Evolutionary conservation across 1,139 yeast genomes (phyloP).

Genomic region (Saccharomyces hybrid): DNA sequence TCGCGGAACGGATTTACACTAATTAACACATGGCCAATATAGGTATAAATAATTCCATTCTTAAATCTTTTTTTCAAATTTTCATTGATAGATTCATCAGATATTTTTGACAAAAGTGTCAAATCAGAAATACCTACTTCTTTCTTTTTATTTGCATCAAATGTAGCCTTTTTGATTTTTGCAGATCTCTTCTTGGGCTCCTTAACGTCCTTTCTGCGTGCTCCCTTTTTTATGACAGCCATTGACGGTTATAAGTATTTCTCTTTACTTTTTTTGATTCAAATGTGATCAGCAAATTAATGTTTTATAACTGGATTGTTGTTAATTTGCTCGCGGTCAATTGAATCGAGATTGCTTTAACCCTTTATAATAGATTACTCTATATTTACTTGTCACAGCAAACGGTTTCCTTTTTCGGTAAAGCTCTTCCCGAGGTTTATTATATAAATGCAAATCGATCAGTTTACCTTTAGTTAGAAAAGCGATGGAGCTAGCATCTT

Average conservation of each 20-base stretch:
- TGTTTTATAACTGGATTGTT: background rate
- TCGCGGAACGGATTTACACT: slow-evolving; percentile 97
- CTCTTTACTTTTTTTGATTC: background rate
- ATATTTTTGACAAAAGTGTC: slow-evolving; percentile 78
- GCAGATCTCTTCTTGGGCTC: slow-evolving; percentile 44
- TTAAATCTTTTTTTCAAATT: slow-evolving; percentile 83
- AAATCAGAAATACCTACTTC: slow-evolving; percentile 97
- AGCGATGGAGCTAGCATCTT: background rate
- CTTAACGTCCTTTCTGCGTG: slow-evolving; percentile 52
- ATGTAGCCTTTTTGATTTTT: slow-evolving; percentile 79
- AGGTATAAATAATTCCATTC: slow-evolving; percentile 84
- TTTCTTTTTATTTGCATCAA: slow-evolving; percentile 80
- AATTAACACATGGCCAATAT: slow-evolving; percentile 81
- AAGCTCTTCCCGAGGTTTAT: background rate
- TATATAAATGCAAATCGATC: background rate
- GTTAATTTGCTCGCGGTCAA: background rate
- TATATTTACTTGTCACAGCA: background rate
- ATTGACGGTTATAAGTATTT: slow-evolving; percentile 31
- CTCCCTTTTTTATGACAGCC: slow-evolving; percentile 76
- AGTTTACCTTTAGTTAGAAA: background rate
- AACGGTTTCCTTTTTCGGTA: background rate
- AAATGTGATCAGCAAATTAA: background rate
- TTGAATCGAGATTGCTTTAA: background rate
- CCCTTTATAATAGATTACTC: background rate
- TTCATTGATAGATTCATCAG: slow-evolving; percentile 89